Percentiles rank a stretch among this genome's conserved stretches.
phyloP scores from a whole-genome alignment of 2,329 filamentous ascomycete genomes.

The Hypoxylon rubiginosum region DNA sequence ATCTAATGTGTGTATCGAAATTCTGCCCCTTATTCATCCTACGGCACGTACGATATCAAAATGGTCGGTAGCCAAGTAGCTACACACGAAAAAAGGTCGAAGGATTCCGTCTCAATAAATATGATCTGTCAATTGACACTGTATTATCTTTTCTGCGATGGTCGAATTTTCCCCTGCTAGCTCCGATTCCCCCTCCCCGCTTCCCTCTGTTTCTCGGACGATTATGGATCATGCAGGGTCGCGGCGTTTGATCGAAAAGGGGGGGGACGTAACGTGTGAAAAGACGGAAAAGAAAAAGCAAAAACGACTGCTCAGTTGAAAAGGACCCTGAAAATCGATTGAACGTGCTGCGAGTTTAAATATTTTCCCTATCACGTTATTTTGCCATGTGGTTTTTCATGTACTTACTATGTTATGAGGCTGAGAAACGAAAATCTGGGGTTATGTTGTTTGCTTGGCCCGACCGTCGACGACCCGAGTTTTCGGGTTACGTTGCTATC shows the following conservation, averaged over 20 bases:
- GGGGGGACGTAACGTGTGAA: neutral
- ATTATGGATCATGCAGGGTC: constrained; percentile 2
- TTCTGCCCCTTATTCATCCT: neutral
- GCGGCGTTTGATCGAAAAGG: neutral
- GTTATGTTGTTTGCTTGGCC: neutral
- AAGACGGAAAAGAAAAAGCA: neutral
- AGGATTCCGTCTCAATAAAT: constrained; percentile 19
- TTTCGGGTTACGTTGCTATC: neutral
- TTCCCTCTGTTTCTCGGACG: neutral
- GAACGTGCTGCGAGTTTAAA: neutral
- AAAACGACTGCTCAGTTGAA: neutral
- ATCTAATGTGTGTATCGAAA: neutral
- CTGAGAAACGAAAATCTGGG: constrained; percentile 29
- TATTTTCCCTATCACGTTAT: neutral
- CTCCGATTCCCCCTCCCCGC: neutral
- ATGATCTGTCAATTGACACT: constrained; percentile 3
- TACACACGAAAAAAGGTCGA: constrained; percentile 7
- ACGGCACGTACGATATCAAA: neutral
- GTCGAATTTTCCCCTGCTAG: neutral
- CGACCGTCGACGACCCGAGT: neutral
- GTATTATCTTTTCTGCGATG: neutral
- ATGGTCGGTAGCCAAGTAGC: no score
- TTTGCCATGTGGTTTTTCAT: constrained; percentile 31
- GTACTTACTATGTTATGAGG: constrained; percentile 37
- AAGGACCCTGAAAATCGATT: neutral